A percentile compares a stretch with the other conserved stretches of the same genome.
Evolutionary conservation across 192 early-diverging fungal genomes (phyloP).

Genomic region (Coemansia sp.): DNA sequence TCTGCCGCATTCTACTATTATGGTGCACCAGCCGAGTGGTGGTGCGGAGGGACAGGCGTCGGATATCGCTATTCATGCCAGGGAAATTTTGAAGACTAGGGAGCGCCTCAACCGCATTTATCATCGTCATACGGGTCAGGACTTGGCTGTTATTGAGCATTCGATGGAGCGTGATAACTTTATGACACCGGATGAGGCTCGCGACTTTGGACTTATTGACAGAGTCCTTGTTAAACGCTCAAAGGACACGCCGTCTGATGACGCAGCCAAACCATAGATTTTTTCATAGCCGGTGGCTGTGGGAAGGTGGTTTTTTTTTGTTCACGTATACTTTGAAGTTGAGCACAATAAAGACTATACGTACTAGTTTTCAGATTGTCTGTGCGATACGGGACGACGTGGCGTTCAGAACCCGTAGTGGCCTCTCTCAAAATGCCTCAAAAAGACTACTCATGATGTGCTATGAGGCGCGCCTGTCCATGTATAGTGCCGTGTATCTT

Average conservation of each 20-base stretch:
- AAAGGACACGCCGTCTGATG: slow-evolving; percentile 1
- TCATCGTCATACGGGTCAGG: slow-evolving; percentile 82
- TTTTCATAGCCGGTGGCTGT: not conserved
- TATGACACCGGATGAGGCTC: slow-evolving; percentile 87
- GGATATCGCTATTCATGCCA: slow-evolving; percentile 96
- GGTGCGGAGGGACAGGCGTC: slow-evolving; percentile 93
- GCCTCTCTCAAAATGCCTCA: not conserved
- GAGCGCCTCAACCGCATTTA: slow-evolving; percentile 86
- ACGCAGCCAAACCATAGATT: not conserved
- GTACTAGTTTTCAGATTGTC: not conserved
- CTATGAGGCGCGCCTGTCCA: not conserved
- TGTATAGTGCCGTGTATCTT: not conserved
- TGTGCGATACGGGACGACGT: not conserved
- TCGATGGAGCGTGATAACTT: slow-evolving; percentile 95
- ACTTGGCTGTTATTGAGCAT: slow-evolving; percentile 80
- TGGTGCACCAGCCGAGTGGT: slow-evolving; percentile 98
- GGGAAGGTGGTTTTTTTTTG: not conserved
- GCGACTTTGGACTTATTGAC: slow-evolving; percentile 93
- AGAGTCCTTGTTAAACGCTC: slow-evolving; percentile 75
- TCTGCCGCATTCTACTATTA: slow-evolving; percentile 89
- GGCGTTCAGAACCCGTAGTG: not conserved
- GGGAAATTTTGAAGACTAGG: slow-evolving; percentile 89
- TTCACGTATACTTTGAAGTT: not conserved
- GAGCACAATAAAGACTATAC: not conserved
- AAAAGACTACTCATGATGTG: not conserved